A percentile compares a stretch with the other conserved stretches of the same genome.
phyloP scores from a whole-genome alignment of 164 flowering plant species.

The Chimonanthus salicifolius region DNA sequence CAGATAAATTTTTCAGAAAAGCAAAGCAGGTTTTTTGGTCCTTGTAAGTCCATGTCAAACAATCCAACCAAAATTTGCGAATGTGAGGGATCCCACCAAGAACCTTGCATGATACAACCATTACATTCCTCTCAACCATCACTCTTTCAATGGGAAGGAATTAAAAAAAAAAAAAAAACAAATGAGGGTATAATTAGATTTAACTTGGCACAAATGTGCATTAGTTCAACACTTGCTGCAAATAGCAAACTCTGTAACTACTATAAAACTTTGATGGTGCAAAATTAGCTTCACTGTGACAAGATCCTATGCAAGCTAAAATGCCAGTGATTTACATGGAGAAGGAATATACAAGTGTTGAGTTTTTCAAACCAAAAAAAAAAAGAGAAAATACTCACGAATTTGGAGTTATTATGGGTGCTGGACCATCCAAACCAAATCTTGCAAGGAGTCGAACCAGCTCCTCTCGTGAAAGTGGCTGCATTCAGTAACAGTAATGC shows the following conservation, averaged over 20 bases:
- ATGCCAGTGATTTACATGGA: background rate
- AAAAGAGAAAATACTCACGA: no score
- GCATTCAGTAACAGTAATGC: background rate
- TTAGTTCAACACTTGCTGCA: background rate
- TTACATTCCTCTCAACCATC: background rate
- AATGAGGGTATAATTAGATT: background rate
- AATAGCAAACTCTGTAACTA: background rate
- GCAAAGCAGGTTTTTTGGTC: no score
- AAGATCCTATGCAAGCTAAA: background rate
- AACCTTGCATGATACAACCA: background rate
- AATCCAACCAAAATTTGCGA: no score
- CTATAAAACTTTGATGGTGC: background rate
- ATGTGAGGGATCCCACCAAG: no score
- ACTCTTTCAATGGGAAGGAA: background rate
- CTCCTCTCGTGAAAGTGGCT: slow-evolving; percentile 11
- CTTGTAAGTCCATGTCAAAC: no score
- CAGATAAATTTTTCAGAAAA: no score
- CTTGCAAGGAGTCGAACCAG: slow-evolving; percentile 9
- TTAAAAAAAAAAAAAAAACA: background rate
- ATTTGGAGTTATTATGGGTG: background rate
- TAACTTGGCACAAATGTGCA: background rate
- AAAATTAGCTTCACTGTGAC: background rate
- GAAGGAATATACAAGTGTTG: background rate
- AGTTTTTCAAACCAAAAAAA: no score
- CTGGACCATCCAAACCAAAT: slow-evolving; percentile 5